phyloP scores from a whole-genome alignment of 768 basidiomycete species.

The Kondoa subrosea region DNA sequence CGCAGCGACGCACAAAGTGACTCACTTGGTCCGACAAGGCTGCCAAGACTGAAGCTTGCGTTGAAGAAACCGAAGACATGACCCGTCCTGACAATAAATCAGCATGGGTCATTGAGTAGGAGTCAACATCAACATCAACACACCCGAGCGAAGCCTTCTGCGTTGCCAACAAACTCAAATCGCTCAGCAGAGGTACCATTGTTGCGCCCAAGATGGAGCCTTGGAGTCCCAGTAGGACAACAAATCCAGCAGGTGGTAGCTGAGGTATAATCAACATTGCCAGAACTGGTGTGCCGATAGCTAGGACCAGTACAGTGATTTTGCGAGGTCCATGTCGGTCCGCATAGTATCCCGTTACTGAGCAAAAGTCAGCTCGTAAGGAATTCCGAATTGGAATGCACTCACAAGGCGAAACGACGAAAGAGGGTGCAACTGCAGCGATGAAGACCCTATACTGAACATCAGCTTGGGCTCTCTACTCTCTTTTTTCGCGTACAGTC shows the following conservation, averaged over 20 bases:
- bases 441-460: too few species aligned
- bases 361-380: not conserved
- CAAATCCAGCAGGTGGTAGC: not conserved
- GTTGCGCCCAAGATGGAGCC: not conserved
- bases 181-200: not conserved
- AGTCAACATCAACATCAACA: too few species aligned
- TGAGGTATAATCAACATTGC: not conserved
- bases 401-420: conserved; percentile 7
- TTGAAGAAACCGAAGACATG: not conserved
- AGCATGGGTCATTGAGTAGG: too few species aligned
- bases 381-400: not conserved
- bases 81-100: not conserved
- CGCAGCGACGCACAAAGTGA: not conserved
- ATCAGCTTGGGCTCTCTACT: too few species aligned
- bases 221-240: not conserved
- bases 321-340: not conserved
- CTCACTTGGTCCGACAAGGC: not conserved
- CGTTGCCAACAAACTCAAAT: not conserved
- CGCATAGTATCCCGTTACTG: not conserved
- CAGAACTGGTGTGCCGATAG: not conserved
- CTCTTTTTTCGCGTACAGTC: too few species aligned
- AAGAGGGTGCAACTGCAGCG: not conserved
- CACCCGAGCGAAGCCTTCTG: not conserved
- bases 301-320: not conserved
- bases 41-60: not conserved